Evolutionary conservation across 805 yeast species (phyloP).

Genomic region (Kazachstania taianensis): DNA sequence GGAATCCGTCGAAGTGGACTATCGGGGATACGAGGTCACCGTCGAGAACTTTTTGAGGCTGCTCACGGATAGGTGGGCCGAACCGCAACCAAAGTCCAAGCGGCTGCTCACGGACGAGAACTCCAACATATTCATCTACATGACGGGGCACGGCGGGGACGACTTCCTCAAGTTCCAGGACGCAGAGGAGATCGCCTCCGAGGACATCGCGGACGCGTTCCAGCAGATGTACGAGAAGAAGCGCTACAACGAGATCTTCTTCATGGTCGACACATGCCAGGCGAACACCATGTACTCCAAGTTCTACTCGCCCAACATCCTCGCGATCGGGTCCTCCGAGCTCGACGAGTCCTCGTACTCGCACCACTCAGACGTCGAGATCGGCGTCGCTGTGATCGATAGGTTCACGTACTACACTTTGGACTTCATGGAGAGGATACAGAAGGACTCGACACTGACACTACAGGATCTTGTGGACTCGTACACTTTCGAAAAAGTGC

Average conservation of each 20-base stretch:
- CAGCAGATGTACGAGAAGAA: conserved; percentile 95
- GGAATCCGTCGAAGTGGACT: conserved; percentile 90
- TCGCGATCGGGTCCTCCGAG: conserved; percentile 87
- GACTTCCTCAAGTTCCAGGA: conserved; percentile 96
- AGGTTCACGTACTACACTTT: conserved; percentile 87
- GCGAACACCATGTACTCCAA: conserved; percentile 96
- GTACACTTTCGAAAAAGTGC: conserved; percentile 76
- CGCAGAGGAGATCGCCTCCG: conserved; percentile 92
- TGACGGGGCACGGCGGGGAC: conserved; percentile 99
- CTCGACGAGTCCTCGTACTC: conserved; percentile 87
- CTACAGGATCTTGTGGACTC: conserved; percentile 76
- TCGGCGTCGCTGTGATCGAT: conserved; percentile 97
- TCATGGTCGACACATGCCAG: conserved; percentile 98
- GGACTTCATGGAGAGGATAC: conserved; percentile 76
- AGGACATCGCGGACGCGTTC: conserved; percentile 94
- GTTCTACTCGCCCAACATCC: conserved; percentile 82
- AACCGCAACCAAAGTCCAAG: conserved; percentile 86
- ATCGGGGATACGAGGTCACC: conserved; percentile 95
- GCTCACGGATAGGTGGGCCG: conserved; percentile 91
- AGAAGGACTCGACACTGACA: conserved; percentile 63
- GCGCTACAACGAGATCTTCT: conserved; percentile 87
- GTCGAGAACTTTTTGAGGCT: conserved; percentile 92
- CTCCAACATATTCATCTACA: conserved; percentile 84
- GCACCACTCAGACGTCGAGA: conserved; percentile 89
- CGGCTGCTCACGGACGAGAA: conserved; percentile 86